Conservation (phyloP, 768 basidiomycete species). For the Lepiota venenata region DNA sequence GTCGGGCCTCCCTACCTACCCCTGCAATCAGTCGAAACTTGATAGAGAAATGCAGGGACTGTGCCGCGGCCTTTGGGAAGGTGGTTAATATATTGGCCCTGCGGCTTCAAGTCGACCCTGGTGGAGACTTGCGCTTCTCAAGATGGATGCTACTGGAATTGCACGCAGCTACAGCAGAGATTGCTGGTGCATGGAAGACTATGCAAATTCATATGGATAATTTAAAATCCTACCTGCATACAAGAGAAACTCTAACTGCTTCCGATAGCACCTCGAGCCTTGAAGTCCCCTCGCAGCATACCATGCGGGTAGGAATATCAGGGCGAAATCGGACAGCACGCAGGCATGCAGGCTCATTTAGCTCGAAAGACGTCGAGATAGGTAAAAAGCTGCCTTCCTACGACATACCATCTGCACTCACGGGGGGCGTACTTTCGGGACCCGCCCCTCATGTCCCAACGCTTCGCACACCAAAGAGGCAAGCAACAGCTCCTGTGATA, state of each 20-base stretch:
- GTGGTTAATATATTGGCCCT: conserved; percentile 80
- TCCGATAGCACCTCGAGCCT: conserved; percentile 16
- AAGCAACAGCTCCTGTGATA: conserved; percentile 33
- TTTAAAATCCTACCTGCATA: conserved; percentile 59
- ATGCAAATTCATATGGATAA: conserved; percentile 70
- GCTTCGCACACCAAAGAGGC: conserved; percentile 50
- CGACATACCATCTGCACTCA: conserved; percentile 36
- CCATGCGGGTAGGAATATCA: conserved; percentile 3
- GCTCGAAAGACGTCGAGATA: conserved; percentile 86
- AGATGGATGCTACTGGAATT: conserved; percentile 84
- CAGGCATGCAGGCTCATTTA: conserved; percentile 94
- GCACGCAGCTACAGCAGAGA: conserved; percentile 87
- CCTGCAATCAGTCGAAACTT: conserved; percentile 72
- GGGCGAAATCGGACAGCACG: conserved; percentile 55
- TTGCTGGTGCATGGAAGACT: conserved; percentile 79
- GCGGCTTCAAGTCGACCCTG: conserved; percentile 72
- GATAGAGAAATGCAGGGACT: conserved; percentile 81
- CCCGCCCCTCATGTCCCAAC: conserved; percentile 32
- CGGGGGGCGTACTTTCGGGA: conserved; percentile 33
- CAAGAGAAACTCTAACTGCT: conserved; percentile 19
- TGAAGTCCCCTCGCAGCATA: conserved; percentile 17
- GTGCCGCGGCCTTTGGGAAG: conserved; percentile 79
- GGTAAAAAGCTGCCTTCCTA: conserved; percentile 78
- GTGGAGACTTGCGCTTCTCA: conserved; percentile 84
- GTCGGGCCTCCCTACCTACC: conserved; percentile 65